Percentiles rank a stretch among this genome's conserved stretches.
phyloP scores from a whole-genome alignment of 495 filamentous ascomycete genomes.

The Geopyxis carbonaria region DNA sequence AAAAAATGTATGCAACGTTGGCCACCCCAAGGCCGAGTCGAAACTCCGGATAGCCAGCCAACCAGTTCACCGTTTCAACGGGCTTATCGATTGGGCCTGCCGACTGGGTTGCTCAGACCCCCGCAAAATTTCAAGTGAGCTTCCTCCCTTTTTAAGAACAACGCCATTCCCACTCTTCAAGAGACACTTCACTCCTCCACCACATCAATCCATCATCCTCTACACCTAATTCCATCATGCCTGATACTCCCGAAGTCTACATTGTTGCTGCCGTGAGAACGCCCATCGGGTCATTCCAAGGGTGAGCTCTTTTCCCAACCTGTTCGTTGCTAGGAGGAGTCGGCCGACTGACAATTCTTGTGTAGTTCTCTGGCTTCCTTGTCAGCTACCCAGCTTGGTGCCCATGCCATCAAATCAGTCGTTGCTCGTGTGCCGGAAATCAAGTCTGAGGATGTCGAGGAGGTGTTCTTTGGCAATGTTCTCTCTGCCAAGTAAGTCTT shows the following conservation, averaged over 20 bases:
- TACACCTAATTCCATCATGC: no score
- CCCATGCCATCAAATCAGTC: conserved; percentile 82
- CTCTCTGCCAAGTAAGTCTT: conserved; percentile 70
- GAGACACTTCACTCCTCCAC: no score
- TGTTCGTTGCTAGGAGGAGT: conserved; percentile 5
- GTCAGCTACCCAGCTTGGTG: conserved; percentile 69
- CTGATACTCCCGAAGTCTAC: conserved; percentile 42
- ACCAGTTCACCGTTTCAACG: no score
- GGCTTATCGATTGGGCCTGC: no score
- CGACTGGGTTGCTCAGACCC: no score
- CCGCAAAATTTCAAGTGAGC: no score
- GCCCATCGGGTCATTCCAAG: conserved; percentile 81
- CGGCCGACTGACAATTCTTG: conserved; percentile 13
- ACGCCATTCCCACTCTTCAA: no score
- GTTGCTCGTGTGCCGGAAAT: conserved; percentile 70
- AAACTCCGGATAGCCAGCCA: no score
- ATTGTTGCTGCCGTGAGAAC: conserved; percentile 86
- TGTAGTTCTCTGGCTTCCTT: conserved; percentile 66
- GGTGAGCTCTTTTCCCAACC: conserved; percentile 37
- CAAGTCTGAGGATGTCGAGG: conserved; percentile 71
- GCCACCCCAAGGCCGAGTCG: no score
- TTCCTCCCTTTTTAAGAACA: no score
- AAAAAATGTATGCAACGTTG: no score
- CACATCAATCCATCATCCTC: no score
- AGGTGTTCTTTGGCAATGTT: conserved; percentile 96